A percentile compares a stretch with the other conserved stretches of the same genome.
Conservation (phyloP, 495 filamentous ascomycete species). For the Ascodesmis nigricans region DNA sequence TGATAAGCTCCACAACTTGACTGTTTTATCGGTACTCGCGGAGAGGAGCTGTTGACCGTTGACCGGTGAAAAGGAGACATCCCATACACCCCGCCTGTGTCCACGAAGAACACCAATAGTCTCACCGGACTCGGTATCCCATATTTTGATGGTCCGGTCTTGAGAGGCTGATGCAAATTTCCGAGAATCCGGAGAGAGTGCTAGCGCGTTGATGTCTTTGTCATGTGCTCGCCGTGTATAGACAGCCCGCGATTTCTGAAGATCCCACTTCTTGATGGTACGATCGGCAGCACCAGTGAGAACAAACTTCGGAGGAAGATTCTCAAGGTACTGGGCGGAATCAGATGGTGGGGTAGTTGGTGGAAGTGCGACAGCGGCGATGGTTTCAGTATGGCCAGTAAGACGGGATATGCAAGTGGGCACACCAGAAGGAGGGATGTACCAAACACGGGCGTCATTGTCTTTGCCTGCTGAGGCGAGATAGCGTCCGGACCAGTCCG, state of each 20-base stretch:
- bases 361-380: slow-evolving; percentile 79
- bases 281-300: slow-evolving; percentile 84
- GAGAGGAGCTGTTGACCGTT: slow-evolving; percentile 63
- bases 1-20: slow-evolving; percentile 82
- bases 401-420: slow-evolving; percentile 63
- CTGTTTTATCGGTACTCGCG: slow-evolving; percentile 80
- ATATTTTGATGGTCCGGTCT: slow-evolving; percentile 91
- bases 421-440: slow-evolving; percentile 44
- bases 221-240: slow-evolving; percentile 91
- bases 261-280: slow-evolving; percentile 80
- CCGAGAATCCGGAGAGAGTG: slow-evolving; percentile 42
- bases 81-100: slow-evolving; percentile 88
- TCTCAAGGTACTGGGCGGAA: slow-evolving; percentile 39
- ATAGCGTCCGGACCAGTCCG: slow-evolving; percentile 93
- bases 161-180: slow-evolving; percentile 90
- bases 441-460: slow-evolving; percentile 81
- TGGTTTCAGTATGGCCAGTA: slow-evolving; percentile 78
- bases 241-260: slow-evolving; percentile 34
- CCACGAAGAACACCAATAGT: slow-evolving; percentile 72
- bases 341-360: slow-evolving; percentile 37
- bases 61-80: slow-evolving; percentile 64
- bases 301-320: slow-evolving; percentile 60
- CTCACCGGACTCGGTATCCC: slow-evolving; percentile 72
- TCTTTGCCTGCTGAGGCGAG: slow-evolving; percentile 91
- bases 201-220: slow-evolving; percentile 94